These are phyloP conservation scores for Claviceps maximensis DNA, from an alignment of 2,329 filamentous ascomycete genomes.

Conservation along the genomic window DNA sequence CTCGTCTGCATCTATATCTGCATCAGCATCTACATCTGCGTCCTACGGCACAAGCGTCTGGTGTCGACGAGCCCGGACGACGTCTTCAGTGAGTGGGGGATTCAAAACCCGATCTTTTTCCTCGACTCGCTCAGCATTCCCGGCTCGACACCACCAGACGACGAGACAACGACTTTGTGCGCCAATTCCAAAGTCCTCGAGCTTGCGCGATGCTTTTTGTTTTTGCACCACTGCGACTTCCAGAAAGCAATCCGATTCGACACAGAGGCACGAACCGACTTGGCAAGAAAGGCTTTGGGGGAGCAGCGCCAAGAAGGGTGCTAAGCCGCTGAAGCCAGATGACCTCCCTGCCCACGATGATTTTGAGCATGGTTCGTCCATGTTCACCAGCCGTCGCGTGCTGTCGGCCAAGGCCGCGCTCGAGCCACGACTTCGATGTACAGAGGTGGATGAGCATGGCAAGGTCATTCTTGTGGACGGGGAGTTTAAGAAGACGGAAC, in stretches of 20 bases:
- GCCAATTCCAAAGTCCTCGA: background rate
- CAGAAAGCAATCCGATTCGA: constrained; percentile 10
- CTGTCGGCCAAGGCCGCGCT: constrained; percentile 65
- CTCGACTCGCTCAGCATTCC: background rate
- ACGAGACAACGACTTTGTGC: background rate
- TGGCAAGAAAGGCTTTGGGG: constrained; percentile 41
- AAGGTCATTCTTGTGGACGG: constrained; percentile 86
- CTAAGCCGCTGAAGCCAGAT: constrained; percentile 36
- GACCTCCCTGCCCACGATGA: constrained; percentile 47
- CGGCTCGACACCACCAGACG: background rate
- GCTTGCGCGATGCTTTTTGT: constrained; percentile 10
- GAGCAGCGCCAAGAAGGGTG: constrained; percentile 21
- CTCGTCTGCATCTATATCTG: background rate
- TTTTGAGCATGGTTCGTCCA: constrained; percentile 38
- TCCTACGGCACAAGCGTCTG: constrained; percentile 8
- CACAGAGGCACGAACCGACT: constrained; percentile 15
- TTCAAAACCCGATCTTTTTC: background rate
- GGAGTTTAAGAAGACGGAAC: constrained; percentile 94
- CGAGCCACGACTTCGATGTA: constrained; percentile 79
- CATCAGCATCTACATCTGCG: no score
- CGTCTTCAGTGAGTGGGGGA: background rate
- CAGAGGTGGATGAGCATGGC: constrained; percentile 85
- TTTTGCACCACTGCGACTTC: constrained; percentile 17
- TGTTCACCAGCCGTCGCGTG: constrained; percentile 57
- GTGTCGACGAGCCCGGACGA: constrained; percentile 11